Evolutionary conservation across 768 basidiomycete species (phyloP).

Genomic region (Termitomyces sp.): DNA sequence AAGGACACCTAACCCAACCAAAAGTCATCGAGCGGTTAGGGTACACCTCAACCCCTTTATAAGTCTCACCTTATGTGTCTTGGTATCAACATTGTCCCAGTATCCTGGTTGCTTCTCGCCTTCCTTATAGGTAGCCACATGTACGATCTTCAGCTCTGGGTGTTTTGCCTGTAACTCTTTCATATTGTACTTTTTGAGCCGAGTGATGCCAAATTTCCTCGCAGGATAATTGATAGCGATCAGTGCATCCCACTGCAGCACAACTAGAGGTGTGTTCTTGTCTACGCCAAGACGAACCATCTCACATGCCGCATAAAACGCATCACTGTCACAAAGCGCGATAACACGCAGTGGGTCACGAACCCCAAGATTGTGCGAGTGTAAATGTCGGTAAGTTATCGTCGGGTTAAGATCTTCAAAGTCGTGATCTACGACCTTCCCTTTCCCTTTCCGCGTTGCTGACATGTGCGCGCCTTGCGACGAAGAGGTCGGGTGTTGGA

Average conservation of each 20-base stretch:
- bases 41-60: background rate
- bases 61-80: constrained; percentile 78
- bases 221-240: constrained; percentile 98
- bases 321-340: constrained; percentile 88
- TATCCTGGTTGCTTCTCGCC: constrained; percentile 86
- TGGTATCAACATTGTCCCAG: constrained; percentile 84
- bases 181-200: constrained; percentile 64
- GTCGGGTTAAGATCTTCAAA: constrained; percentile 58
- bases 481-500: background rate
- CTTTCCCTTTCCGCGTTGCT: constrained; percentile 51
- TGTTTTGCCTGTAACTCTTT: constrained; percentile 83
- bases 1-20: constrained; percentile 67
- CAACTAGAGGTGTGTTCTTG: constrained; percentile 65
- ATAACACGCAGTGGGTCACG: constrained; percentile 78
- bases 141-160: constrained; percentile 78
- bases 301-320: constrained; percentile 84
- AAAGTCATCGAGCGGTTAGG: background rate
- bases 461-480: background rate
- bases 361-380: constrained; percentile 61
- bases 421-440: constrained; percentile 36
- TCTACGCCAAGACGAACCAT: constrained; percentile 68
- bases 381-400: constrained; percentile 78
- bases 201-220: constrained; percentile 86
- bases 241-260: constrained; percentile 81
- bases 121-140: constrained; percentile 93